These are phyloP conservation scores for Zygoascus hellenicus DNA, from an alignment of 1,139 yeast genomes.

Conservation along the genomic window DNA sequence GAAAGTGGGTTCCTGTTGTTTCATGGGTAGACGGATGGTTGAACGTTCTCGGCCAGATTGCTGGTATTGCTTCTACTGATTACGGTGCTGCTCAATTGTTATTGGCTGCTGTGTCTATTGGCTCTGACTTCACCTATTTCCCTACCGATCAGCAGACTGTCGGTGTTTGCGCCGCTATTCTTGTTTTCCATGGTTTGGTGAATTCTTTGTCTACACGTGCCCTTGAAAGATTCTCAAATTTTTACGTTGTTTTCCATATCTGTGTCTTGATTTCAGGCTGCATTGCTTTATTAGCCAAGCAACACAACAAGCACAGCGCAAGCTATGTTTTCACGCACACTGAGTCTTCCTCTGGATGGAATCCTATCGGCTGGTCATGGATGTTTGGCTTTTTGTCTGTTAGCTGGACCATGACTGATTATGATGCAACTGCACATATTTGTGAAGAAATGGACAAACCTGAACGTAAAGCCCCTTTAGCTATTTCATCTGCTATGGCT, in stretches of 20 bases:
- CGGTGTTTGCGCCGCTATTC: constrained; percentile 40
- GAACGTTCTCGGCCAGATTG: constrained; percentile 40
- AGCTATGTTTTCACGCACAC: constrained; percentile 31
- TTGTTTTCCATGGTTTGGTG: constrained; percentile 38
- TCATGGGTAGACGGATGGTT: constrained; percentile 46
- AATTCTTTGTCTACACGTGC: constrained; percentile 41
- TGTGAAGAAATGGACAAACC: constrained; percentile 69
- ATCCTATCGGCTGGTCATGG: constrained; percentile 55
- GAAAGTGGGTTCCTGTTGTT: constrained; percentile 41
- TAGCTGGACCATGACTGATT: constrained; percentile 74
- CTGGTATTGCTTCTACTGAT: constrained; percentile 39
- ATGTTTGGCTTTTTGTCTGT: constrained; percentile 59
- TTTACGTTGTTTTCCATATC: constrained; percentile 41
- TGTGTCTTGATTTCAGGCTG: constrained; percentile 38
- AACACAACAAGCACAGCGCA: constrained; percentile 30
- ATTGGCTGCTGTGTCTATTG: constrained; percentile 41
- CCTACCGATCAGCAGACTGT: constrained; percentile 41
- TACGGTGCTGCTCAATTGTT: constrained; percentile 38
- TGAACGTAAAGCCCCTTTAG: constrained; percentile 56
- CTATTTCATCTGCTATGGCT: constrained; percentile 55
- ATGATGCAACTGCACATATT: constrained; percentile 68
- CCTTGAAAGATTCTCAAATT: constrained; percentile 38
- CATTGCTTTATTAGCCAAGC: constrained; percentile 30
- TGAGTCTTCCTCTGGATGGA: constrained; percentile 32
- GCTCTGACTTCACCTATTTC: constrained; percentile 35